Percentiles rank a stretch among this genome's conserved stretches.
phyloP scores from a whole-genome alignment of 179 eudicot species.

The Corrigiola litoralis region DNA sequence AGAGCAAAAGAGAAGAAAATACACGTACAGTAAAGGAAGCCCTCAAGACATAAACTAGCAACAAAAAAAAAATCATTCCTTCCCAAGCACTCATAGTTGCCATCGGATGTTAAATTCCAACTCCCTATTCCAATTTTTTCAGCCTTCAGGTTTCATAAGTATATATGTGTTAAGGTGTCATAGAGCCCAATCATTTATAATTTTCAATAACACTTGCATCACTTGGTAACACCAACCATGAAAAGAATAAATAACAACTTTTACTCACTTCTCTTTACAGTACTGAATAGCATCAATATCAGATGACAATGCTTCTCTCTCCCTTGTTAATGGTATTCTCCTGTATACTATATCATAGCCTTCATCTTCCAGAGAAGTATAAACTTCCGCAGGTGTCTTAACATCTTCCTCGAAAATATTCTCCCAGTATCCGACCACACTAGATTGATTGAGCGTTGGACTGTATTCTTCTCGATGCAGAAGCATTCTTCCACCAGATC shows the following conservation, averaged over 20 bases:
- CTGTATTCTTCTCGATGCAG: constrained; percentile 87
- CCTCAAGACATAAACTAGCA: no score
- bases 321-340: constrained; percentile 91
- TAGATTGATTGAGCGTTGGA: constrained; percentile 60
- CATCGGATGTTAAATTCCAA: no score
- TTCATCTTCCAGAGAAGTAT: constrained; percentile 60
- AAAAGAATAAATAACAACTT: constrained; percentile 10
- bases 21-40: no score
- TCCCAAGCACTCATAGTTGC: no score
- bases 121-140: no score
- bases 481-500: constrained; percentile 92
- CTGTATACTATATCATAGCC: constrained; percentile 53
- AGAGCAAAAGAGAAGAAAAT: no score
- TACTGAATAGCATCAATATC: constrained; percentile 85
- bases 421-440: constrained; percentile 90
- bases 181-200: background rate
- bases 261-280: constrained; percentile 72
- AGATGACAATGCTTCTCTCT: constrained; percentile 79
- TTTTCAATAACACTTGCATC: constrained; percentile 1
- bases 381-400: constrained; percentile 87
- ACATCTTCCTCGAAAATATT: constrained; percentile 73
- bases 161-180: background rate
- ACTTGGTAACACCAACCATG: background rate
- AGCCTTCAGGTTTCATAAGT: no score
- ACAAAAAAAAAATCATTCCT: no score